Conservation (phyloP, 2,329 filamentous ascomycete genomes). For the Chaetomium sp. region DNA sequence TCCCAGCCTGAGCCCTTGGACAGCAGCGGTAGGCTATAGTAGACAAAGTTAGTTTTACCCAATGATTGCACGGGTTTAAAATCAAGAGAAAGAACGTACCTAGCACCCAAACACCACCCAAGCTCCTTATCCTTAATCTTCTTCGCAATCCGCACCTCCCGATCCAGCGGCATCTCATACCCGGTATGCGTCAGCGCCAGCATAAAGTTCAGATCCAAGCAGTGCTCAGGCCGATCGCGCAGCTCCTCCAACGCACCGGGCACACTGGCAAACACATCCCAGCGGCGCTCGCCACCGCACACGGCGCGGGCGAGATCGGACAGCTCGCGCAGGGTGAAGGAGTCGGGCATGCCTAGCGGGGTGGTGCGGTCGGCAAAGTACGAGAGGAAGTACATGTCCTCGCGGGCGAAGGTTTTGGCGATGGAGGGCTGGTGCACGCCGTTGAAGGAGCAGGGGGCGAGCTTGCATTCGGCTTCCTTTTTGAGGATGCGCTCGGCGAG, state of each 20-base stretch:
- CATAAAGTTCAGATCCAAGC: slow-evolving; percentile 96
- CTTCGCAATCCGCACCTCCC: slow-evolving; percentile 97
- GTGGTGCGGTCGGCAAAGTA: slow-evolving; percentile 97
- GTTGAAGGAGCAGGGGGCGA: slow-evolving; percentile 97
- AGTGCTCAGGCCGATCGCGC: slow-evolving; percentile 76
- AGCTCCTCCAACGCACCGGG: slow-evolving; percentile 76
- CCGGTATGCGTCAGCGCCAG: slow-evolving; percentile 85
- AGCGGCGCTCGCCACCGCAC: slow-evolving; percentile 68
- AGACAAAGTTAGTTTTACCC: slow-evolving; percentile 1
- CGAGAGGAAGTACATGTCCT: slow-evolving; percentile 94
- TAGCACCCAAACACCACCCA: slow-evolving; percentile 95
- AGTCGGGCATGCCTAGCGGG: slow-evolving; percentile 96
- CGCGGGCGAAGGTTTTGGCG: slow-evolving; percentile 81
- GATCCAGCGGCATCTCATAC: slow-evolving; percentile 94
- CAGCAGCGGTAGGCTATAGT: slow-evolving; percentile 71
- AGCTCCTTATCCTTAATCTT: slow-evolving; percentile 97
- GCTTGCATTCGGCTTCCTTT: slow-evolving; percentile 74
- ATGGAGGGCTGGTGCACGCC: slow-evolving; percentile 91
- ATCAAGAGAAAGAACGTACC: slow-evolving; percentile 43
- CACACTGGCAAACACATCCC: slow-evolving; percentile 74
- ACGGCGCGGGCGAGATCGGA: slow-evolving; percentile 79
- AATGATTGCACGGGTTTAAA: not conserved
- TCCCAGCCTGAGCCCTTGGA: slow-evolving; percentile 80
- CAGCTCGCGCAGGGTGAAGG: slow-evolving; percentile 86
- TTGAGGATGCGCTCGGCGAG: slow-evolving; percentile 84